A percentile compares a stretch with the other conserved stretches of the same genome.
phyloP scores from a whole-genome alignment of 306 rosid genomes.

The Pyrus bretschneideri region DNA sequence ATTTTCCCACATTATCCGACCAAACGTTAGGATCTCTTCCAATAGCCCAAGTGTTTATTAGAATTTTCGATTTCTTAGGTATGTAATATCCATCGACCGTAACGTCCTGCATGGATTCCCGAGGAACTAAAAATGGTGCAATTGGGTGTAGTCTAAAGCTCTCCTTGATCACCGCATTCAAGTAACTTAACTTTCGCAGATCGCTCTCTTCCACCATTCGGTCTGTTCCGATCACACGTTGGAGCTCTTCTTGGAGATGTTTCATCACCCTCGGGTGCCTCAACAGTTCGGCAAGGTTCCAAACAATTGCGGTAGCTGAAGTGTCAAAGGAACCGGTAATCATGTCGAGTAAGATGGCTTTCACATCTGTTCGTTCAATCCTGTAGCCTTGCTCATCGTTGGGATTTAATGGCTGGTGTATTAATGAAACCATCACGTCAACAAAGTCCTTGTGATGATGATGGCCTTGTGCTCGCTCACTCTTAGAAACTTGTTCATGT shows the following conservation, averaged over 20 bases:
- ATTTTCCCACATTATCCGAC: no score
- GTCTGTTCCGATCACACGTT: constrained; percentile 15
- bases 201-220: constrained; percentile 29
- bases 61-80: constrained; percentile 1
- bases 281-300: constrained; percentile 39
- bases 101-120: constrained; percentile 7
- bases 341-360: constrained; percentile 30
- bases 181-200: constrained; percentile 17
- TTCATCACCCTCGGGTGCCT: constrained; percentile 18
- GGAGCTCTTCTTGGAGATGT: constrained; percentile 35
- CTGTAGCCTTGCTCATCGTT: neutral
- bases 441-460: constrained; percentile 10
- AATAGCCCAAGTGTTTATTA: constrained; percentile 28
- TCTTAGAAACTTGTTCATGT: neutral
- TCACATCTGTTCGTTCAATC: constrained; percentile 23
- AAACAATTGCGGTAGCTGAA: constrained; percentile 1
- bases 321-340: constrained; percentile 14
- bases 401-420: neutral
- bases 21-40: constrained; percentile 22
- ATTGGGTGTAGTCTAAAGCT: constrained; percentile 27
- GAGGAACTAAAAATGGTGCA: constrained; percentile 14
- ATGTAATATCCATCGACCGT: constrained; percentile 10
- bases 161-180: constrained; percentile 38
- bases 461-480: neutral
- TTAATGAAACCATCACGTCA: constrained; percentile 14